Evolutionary conservation across 129 eudicot species (phyloP).

Genomic region (Saussurea involucrata): DNA sequence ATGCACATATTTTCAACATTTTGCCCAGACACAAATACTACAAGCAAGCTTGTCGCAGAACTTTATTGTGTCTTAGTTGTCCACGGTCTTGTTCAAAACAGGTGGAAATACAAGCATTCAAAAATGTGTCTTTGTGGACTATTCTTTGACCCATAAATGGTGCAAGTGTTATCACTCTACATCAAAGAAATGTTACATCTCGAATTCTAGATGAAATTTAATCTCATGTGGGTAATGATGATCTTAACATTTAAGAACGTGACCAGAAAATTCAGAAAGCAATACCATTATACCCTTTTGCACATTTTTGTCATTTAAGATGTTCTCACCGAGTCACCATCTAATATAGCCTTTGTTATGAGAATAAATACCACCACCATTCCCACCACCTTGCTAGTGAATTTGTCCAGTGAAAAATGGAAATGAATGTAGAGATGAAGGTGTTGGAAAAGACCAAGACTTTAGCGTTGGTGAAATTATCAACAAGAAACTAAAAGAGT

Average conservation of each 20-base stretch:
- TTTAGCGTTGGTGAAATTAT: background rate
- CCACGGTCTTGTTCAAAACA: conserved; percentile 2
- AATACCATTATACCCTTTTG: background rate
- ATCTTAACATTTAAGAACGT: background rate
- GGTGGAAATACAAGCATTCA: background rate
- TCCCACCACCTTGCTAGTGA: background rate
- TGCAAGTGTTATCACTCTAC: background rate
- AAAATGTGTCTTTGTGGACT: background rate
- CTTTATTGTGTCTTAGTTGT: background rate
- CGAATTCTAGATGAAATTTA: background rate
- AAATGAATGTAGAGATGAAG: background rate
- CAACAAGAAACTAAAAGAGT: background rate
- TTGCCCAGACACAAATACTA: background rate
- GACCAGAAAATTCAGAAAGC: background rate
- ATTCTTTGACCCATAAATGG: background rate
- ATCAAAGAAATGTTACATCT: background rate
- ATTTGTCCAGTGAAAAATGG: background rate
- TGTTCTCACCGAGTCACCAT: background rate
- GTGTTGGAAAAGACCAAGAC: background rate
- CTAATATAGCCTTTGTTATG: background rate
- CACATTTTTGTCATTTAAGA: background rate
- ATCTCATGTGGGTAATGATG: background rate
- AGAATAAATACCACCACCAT: background rate
- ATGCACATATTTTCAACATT: background rate
- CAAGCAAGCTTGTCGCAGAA: background rate